Percentiles rank a stretch among this genome's conserved stretches.
Evolutionary conservation across 495 filamentous ascomycete species (phyloP).

Genomic region (Echria macrotheca): DNA sequence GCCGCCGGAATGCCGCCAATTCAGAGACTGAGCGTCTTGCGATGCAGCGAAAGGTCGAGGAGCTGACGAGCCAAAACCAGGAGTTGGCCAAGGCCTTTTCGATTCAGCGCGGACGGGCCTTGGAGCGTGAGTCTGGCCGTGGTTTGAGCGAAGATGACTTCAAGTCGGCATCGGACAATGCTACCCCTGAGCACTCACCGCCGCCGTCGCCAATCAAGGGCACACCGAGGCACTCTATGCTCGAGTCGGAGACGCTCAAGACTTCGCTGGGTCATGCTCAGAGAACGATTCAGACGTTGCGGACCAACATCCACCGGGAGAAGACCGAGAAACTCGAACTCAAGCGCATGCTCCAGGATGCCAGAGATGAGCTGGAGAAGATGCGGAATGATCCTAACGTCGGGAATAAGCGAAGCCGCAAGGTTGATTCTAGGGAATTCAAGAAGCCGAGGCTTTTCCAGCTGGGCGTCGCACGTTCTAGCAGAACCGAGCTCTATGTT

Average conservation of each 20-base stretch:
- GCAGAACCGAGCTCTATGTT: constrained; percentile 67
- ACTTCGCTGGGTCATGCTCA: constrained; percentile 92
- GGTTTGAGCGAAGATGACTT: constrained; percentile 58
- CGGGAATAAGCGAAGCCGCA: constrained; percentile 57
- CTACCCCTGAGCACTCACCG: constrained; percentile 83
- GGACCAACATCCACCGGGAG: constrained; percentile 90
- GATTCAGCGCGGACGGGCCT: constrained; percentile 61
- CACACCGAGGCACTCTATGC: constrained; percentile 78
- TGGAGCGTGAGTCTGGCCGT: constrained; percentile 55
- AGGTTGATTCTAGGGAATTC: constrained; percentile 62
- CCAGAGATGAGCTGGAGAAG: constrained; percentile 85
- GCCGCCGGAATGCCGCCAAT: constrained; percentile 67
- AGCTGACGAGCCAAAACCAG: constrained; percentile 78
- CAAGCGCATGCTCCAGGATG: constrained; percentile 91
- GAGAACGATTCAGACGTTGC: constrained; percentile 89
- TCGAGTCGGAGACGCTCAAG: constrained; percentile 91
- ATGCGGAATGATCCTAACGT: constrained; percentile 56
- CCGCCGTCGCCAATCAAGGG: constrained; percentile 86
- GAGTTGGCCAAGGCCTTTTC: constrained; percentile 75
- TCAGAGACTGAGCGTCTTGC: constrained; percentile 67
- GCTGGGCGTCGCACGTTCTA: constrained; percentile 70
- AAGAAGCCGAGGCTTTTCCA: constrained; percentile 75
- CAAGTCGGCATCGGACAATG: constrained; percentile 58
- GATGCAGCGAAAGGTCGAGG: constrained; percentile 77
- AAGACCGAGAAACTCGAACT: constrained; percentile 97